These are phyloP conservation scores for Chalciporus sphaerocephalus DNA, from an alignment of 768 basidiomycete species.

Conservation along the genomic window DNA sequence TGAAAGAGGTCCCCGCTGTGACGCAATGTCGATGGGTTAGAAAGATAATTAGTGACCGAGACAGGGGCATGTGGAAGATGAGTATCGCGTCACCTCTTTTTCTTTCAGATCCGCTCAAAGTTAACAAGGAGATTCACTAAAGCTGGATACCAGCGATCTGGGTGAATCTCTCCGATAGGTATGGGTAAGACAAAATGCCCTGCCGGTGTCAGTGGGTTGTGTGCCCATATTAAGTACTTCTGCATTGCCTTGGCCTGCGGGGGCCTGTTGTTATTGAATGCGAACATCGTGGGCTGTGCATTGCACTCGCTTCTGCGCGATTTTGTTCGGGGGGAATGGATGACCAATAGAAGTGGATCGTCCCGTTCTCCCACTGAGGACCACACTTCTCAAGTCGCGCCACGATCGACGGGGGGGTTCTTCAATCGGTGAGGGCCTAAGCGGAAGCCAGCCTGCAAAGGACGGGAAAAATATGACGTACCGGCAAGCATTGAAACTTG, in stretches of 20 bases:
- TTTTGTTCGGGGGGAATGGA: conserved; percentile 1
- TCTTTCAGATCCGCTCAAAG: background rate
- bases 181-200: too few relatives aligned
- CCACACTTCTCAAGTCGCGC: background rate
- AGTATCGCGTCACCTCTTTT: too few relatives aligned
- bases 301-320: background rate
- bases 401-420: conserved; percentile 1
- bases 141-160: background rate
- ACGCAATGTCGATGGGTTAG: background rate
- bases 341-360: background rate
- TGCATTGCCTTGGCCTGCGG: background rate
- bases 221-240: background rate
- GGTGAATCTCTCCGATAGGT: background rate
- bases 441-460: too few relatives aligned
- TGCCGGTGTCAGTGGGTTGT: too few relatives aligned
- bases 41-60: background rate
- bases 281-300: background rate
- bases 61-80: background rate
- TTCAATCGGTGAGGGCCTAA: too few relatives aligned
- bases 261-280: background rate
- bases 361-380: background rate
- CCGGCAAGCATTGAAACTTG: too few relatives aligned
- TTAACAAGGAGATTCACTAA: background rate
- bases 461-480: too few relatives aligned
- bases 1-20: background rate